phyloP scores from a whole-genome alignment of 129 eudicot species.

The Scalesia atractyloides region DNA sequence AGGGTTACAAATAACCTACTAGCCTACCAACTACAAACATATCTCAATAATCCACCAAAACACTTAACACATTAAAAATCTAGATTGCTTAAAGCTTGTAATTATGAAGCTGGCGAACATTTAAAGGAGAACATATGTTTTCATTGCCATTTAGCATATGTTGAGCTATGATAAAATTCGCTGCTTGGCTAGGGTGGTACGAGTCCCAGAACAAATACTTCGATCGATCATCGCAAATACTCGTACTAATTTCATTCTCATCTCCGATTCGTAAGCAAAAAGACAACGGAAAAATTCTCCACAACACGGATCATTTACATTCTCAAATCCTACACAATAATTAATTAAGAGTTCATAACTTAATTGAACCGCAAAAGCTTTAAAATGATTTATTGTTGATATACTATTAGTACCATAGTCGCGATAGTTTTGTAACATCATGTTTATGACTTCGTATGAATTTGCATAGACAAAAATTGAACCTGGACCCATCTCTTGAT shows the following conservation, averaged over 20 bases:
- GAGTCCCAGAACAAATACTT: constrained; percentile 63
- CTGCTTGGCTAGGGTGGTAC: constrained; percentile 64
- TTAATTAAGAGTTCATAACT: neutral
- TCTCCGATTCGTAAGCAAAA: constrained; percentile 48
- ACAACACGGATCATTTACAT: constrained; percentile 58
- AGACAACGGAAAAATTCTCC: constrained; percentile 57
- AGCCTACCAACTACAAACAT: constrained; percentile 2
- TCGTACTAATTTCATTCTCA: constrained; percentile 34
- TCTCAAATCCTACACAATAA: constrained; percentile 48
- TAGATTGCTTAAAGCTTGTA: constrained; percentile 19
- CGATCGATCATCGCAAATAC: constrained; percentile 45
- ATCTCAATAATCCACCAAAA: constrained; percentile 9
- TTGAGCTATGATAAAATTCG: constrained; percentile 55
- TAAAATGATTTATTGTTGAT: constrained; percentile 10
- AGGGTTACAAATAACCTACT: no score
- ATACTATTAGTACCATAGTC: constrained; percentile 43
- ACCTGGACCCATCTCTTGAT: constrained; percentile 39
- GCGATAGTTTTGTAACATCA: constrained; percentile 42
- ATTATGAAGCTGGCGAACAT: constrained; percentile 48
- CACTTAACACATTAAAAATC: neutral
- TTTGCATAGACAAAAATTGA: constrained; percentile 60
- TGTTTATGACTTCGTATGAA: constrained; percentile 50
- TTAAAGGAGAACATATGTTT: constrained; percentile 45
- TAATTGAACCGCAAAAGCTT: neutral
- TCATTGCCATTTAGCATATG: constrained; percentile 54